Evolutionary conservation across 345 rosid genomes (phyloP), one percentile per base, ranked within the genome.

Genomic region (Camelina sativa): DNA sequence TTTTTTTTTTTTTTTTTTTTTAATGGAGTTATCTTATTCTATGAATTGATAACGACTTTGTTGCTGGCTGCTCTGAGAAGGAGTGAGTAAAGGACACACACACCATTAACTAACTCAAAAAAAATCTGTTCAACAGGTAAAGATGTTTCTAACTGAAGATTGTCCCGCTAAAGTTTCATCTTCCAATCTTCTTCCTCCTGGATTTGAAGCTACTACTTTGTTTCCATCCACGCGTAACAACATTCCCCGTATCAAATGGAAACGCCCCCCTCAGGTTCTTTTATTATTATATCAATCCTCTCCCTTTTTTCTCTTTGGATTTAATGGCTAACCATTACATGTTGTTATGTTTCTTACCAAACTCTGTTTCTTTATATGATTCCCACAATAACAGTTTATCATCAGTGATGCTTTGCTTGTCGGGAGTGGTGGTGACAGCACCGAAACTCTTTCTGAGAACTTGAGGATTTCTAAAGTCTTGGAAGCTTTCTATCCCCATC

Each of bases 351-450:
- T 53, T 11, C 11, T 22, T 51, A 13, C 2, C 3, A 15, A 22
- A 22, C 41, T 30, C 22, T 46, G 5, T 0, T 5, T 7, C 48
- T 43, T 43, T 43, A 13, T 15, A 5, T 69, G 22, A 5, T 30
- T 23, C 16, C 16, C 8, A 38, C 65, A 11, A 28, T 6, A 63
- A 76, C 83, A 90, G 96, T 73, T 81, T 55, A 35, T 60, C 22
- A 1, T 86, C 66, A 52, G 22, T 38, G 53, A 41, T 2, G 34
- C 57, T 63, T 81, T 85, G 87, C 70, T 17, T 5, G 87, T 87
- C 17, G 85, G 56, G 1, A 76, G 82, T 55, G 90, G 90, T 53
- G 91, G 76, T 79, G 86, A 86, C 60, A 91, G 97, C 63, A 28
- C 61, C 11, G 88, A 87, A 61, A 65, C 48, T 2, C 65, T 7